Conservation (phyloP, 2,329 filamentous ascomycete genomes). For the Phialemoniopsis sp. region DNA sequence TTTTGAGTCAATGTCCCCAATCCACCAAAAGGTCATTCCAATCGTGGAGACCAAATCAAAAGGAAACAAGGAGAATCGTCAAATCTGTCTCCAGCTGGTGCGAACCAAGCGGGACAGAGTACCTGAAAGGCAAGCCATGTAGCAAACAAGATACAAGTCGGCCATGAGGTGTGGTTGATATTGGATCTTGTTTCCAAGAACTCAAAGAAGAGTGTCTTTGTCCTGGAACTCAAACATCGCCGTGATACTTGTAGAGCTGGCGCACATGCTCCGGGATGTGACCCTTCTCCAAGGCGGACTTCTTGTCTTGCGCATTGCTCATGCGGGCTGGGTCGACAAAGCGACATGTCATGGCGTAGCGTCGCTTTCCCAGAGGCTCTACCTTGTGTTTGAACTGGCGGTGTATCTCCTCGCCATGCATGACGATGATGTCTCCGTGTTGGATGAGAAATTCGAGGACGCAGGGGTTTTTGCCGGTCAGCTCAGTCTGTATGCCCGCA, state of each 20-base stretch:
- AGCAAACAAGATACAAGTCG: too few relatives aligned
- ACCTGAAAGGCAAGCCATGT: too few relatives aligned
- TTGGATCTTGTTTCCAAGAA: too few relatives aligned
- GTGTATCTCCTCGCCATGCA: too few relatives aligned
- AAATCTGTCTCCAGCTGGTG: too few relatives aligned
- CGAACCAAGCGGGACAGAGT: too few relatives aligned
- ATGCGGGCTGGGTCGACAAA: constrained; percentile 42
- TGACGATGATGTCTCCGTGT: constrained; percentile 56
- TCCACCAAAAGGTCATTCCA: too few relatives aligned
- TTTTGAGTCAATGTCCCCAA: too few relatives aligned
- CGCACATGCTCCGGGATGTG: constrained; percentile 23
- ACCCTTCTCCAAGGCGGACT: constrained; percentile 21
- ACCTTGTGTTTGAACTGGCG: constrained; percentile 51
- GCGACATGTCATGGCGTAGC: constrained; percentile 54
- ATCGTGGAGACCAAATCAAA: too few relatives aligned
- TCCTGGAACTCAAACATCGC: constrained; percentile 9
- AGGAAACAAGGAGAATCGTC: too few relatives aligned
- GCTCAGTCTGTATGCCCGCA: constrained; percentile 10
- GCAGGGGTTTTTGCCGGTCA: constrained; percentile 12
- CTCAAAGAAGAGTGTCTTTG: too few relatives aligned
- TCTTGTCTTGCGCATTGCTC: constrained; percentile 14
- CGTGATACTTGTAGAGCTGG: constrained; percentile 18
- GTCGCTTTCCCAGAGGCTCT: constrained; percentile 40
- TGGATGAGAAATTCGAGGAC: constrained; percentile 38
- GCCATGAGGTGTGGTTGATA: too few relatives aligned